These are phyloP conservation scores for Thelonectria blattea DNA, from an alignment of 2,329 filamentous ascomycete genomes.

Conservation along the genomic window DNA sequence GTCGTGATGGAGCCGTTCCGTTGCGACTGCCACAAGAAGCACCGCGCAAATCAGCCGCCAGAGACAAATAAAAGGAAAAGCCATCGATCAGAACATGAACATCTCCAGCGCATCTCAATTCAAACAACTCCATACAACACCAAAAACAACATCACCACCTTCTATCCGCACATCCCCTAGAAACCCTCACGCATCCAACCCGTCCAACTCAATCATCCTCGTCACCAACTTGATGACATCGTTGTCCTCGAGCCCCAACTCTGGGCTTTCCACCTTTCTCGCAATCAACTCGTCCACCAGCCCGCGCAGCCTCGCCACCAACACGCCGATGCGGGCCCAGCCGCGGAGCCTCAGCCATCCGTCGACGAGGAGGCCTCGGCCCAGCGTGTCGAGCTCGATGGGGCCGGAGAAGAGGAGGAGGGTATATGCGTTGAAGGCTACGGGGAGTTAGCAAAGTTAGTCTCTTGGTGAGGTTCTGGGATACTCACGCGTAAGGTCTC, in stretches of 20 bases:
- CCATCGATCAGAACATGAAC: no score
- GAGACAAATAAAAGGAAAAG: no score
- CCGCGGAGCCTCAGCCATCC: slow-evolving; percentile 86
- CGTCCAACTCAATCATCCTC: slow-evolving; percentile 86
- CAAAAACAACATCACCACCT: background rate
- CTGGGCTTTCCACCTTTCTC: slow-evolving; percentile 78
- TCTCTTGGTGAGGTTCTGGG: background rate
- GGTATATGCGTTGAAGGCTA: slow-evolving; percentile 87
- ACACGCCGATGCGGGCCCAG: slow-evolving; percentile 92
- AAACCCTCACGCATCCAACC: slow-evolving; percentile 67
- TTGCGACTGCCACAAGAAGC: no score
- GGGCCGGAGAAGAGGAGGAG: slow-evolving; percentile 86
- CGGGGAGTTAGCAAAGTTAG: slow-evolving; percentile 13
- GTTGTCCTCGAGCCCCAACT: slow-evolving; percentile 60
- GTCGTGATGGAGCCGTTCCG: background rate
- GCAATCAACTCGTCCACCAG: slow-evolving; percentile 89
- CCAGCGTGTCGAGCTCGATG: slow-evolving; percentile 85
- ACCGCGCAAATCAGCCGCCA: no score
- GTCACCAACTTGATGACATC: slow-evolving; percentile 80
- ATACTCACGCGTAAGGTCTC: slow-evolving; percentile 83
- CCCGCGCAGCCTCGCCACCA: slow-evolving; percentile 80
- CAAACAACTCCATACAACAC: no score
- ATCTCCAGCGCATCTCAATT: no score
- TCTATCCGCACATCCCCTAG: slow-evolving; percentile 37
- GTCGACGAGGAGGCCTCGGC: slow-evolving; percentile 86